These are phyloP conservation scores for Cetradonia linearis DNA, from an alignment of 495 filamentous ascomycete genomes.

Conservation along the genomic window DNA sequence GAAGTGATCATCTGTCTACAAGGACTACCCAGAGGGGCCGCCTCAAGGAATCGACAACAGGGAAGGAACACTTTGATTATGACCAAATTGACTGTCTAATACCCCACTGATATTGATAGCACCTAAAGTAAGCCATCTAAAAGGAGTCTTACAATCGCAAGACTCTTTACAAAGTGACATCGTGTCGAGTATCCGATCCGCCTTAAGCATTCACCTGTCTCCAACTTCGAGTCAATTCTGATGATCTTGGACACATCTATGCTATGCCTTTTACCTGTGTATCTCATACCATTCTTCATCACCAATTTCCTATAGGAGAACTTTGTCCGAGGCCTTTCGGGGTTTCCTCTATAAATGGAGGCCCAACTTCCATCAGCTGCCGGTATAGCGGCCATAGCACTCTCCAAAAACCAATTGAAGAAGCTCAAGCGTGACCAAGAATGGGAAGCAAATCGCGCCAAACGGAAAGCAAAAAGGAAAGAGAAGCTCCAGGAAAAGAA, in stretches of 20 bases:
- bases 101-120: not conserved
- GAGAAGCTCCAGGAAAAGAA: constrained; percentile 59
- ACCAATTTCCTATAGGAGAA: not conserved
- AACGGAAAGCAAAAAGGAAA: constrained; percentile 61
- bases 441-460: constrained; percentile 58
- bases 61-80: not conserved
- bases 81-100: not conserved
- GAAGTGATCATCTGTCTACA: no score
- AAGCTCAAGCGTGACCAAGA: constrained; percentile 53
- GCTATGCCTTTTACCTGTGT: not conserved
- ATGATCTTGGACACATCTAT: not conserved
- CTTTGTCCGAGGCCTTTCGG: no score
- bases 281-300: not conserved
- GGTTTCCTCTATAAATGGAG: constrained; percentile 1
- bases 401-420: constrained; percentile 78
- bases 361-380: not conserved
- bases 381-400: not conserved
- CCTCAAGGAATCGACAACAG: not conserved
- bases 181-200: not conserved
- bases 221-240: not conserved
- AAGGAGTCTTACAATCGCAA: not conserved
- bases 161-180: not conserved
- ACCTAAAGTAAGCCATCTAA: no score
- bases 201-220: not conserved
- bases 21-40: not conserved